Base-by-base conservation (phyloP, 139 green algal species). In the Tetradesmus obliquus region DNA sequence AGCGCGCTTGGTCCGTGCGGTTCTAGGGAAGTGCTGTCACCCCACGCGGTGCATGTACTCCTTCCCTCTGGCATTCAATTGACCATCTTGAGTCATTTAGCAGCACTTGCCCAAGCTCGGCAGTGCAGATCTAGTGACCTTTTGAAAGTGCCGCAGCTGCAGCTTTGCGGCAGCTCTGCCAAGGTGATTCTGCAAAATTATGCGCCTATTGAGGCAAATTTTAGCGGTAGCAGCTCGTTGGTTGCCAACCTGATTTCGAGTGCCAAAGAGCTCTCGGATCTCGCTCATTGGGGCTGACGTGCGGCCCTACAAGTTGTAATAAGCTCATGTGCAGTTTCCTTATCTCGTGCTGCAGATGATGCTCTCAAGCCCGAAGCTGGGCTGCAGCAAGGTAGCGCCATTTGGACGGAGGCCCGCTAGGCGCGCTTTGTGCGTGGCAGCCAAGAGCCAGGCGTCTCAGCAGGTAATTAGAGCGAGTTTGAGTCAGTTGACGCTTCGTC, bases 341-440 rank as follows among this genome's bases (percentile, higher is more conserved):
- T 10, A 71, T 71, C 12, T 22, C 60, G 8, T 71, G 60, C 53
- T 84, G 79, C 79, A 84, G 79, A 84, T 84, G 79, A 84, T 84
- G 79, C 24, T 84, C 17, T 58, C 79, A 55, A 84, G 24, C 24
- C 32, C 58, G 32, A 84, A 62, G 79, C 53, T 84, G 17, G 32
- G 32, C 60, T 71, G 60, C 60, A 58, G 79, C 79, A 55, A 84
- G 20, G 79, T 71, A 84, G 79, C 79, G 79, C 79, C 24, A 53
- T 84, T 84, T 57, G 81, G 51, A 45, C 22, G 51, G 13, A 86
- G 81, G 81, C 53, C 72, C 20, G 72, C 81, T 53, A 86, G 81
- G 81, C 51, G 53, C 17, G 81, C 58, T 86, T 17, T 71, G 60
- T 71, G 51, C 19, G 53, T 45, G 6, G 4, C n/a, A 45, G 81